Evolutionary conservation across 2,329 filamentous ascomycete genomes (phyloP).

Genomic region (Apiospora kogelbergensis): DNA sequence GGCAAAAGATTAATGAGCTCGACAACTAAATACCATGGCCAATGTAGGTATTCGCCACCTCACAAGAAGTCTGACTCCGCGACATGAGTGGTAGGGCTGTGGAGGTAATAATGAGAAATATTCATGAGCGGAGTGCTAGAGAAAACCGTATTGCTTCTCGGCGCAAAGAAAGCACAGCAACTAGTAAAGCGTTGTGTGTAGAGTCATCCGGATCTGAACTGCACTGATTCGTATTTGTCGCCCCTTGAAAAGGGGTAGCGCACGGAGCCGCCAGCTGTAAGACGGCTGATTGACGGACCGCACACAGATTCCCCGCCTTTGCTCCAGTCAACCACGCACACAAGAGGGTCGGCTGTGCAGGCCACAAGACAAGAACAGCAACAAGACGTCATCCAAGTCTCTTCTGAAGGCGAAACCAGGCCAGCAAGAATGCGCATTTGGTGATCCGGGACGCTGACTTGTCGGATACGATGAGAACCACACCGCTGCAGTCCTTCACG

Average conservation of each 20-base stretch:
- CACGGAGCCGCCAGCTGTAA: neutral
- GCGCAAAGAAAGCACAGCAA: too few relatives aligned
- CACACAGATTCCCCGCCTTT: neutral
- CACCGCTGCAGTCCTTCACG: neutral
- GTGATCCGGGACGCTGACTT: neutral
- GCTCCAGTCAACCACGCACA: neutral
- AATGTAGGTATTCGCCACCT: too few relatives aligned
- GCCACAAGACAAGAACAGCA: conserved; percentile 7
- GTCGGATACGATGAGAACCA: conserved; percentile 1
- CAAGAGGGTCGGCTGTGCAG: conserved; percentile 6
- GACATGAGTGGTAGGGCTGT: too few relatives aligned
- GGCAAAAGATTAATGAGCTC: too few relatives aligned
- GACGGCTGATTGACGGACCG: neutral
- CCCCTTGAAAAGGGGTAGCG: neutral
- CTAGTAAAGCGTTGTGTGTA: neutral
- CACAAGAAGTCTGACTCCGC: too few relatives aligned
- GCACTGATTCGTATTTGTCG: neutral
- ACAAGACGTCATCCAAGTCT: neutral
- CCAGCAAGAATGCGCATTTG: neutral
- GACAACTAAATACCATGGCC: too few relatives aligned
- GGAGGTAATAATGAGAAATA: too few relatives aligned
- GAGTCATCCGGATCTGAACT: neutral
- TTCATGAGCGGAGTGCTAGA: too few relatives aligned
- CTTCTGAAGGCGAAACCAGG: neutral
- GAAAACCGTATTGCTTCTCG: too few relatives aligned